Evolutionary conservation across 495 filamentous ascomycete species (phyloP), one percentile per base, ranked within the genome.

Genomic region (Penicillium desertorum): DNA sequence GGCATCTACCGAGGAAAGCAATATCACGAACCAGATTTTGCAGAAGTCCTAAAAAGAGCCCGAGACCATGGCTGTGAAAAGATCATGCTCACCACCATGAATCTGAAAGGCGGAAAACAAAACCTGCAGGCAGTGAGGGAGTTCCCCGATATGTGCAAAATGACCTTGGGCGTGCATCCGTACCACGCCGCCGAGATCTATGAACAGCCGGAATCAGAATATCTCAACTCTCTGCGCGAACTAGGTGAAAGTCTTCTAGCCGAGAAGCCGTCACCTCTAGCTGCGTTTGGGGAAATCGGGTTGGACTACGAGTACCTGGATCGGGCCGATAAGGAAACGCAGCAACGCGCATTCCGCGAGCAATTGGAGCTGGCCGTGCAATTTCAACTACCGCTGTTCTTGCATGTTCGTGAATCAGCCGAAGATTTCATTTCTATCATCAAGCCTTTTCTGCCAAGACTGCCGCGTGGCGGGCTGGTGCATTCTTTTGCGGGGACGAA

Each of bases 91-190:
- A 70, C 63, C 2, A 68, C 67, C 2, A 72, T 68, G 67, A 65
- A 58, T 9, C 60, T 72, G 0, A 41, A 57, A 0, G 63, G 60
- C 1, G 63, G 65, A 5, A 51, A 62, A 29, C 25, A 58, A 16
- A 72, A 68, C 20, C 49, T 69, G 1, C 14, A 58, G 5, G 27
- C 62, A 14, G 57, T 59, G 5, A 59, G 58, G 19, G 12, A 63
- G 41, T 67, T 63, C 48, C 59, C 65, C 0, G 41, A 57, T 0
- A 66, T 63, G 47, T 72, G 67, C 46, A 67, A 62, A 14, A 66
- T 72, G 67, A 70, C 70, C 2, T 51, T 72, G 5, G 67, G 70
- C 3, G 63, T 71, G 29, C 67, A 71, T 48, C 65, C 68, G 0
- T 72, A 72, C 44, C 70, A 72, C 37, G 64, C 58, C 0, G 51